A percentile compares a stretch with the other conserved stretches of the same genome.
phyloP scores from a whole-genome alignment of 148 eudicot species.

The Persicaria tinctoria region DNA sequence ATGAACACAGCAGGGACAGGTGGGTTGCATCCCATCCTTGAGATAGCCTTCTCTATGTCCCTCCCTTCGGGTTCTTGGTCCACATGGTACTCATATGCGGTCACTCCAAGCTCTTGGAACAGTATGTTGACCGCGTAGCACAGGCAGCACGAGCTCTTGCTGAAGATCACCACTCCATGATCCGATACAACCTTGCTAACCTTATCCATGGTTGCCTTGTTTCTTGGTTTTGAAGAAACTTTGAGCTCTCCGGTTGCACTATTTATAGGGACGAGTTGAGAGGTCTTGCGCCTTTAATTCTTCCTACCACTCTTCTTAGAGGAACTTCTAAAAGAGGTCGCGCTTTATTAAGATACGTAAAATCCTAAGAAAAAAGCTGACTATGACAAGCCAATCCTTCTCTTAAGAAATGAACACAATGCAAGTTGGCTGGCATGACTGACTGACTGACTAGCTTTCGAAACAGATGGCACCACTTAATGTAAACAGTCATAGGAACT shows the following conservation, averaged over 20 bases:
- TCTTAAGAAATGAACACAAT: not conserved
- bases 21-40: slow-evolving; percentile 55
- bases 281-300: not conserved
- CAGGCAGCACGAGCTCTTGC: slow-evolving; percentile 82
- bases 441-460: no score
- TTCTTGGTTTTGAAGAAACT: slow-evolving; percentile 21
- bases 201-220: slow-evolving; percentile 47
- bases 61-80: slow-evolving; percentile 69
- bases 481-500: no score
- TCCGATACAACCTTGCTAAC: slow-evolving; percentile 50
- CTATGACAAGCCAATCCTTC: not conserved
- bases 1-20: slow-evolving; percentile 80
- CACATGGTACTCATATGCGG: slow-evolving; percentile 45
- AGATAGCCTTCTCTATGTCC: slow-evolving; percentile 75
- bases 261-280: slow-evolving; percentile 41
- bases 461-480: not conserved
- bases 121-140: slow-evolving; percentile 76
- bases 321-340: slow-evolving; percentile 31
- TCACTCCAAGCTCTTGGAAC: slow-evolving; percentile 61
- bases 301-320: slow-evolving; percentile 1
- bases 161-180: slow-evolving; percentile 77
- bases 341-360: slow-evolving; percentile 31
- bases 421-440: not conserved
- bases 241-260: slow-evolving; percentile 22
- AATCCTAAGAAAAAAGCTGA: slow-evolving; percentile 9